Evolutionary conservation across 805 yeast species (phyloP).

Genomic region (Wickerhamomyces tratensis): DNA sequence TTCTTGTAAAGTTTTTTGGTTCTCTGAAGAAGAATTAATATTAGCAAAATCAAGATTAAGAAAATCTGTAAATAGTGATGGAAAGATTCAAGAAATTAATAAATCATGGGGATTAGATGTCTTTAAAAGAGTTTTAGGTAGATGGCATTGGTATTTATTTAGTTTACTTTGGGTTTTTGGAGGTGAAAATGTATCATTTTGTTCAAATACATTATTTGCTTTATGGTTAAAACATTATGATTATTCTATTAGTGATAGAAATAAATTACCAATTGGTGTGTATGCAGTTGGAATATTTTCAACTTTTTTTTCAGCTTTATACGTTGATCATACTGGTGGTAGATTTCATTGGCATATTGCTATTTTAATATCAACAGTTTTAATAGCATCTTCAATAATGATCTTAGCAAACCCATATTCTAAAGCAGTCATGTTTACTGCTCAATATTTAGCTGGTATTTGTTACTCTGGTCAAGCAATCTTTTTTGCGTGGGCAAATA

Average conservation of each 20-base stretch:
- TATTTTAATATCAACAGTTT: slow-evolving; percentile 28
- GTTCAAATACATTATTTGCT: slow-evolving; percentile 36
- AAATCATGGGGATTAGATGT: slow-evolving; percentile 19
- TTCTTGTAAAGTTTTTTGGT: slow-evolving; percentile 30
- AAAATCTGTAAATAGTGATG: slow-evolving; percentile 21
- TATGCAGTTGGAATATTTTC: slow-evolving; percentile 41
- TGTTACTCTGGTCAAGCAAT: slow-evolving; percentile 52
- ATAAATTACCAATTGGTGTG: slow-evolving; percentile 46
- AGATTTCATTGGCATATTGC: slow-evolving; percentile 45
- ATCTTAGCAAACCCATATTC: slow-evolving; percentile 31
- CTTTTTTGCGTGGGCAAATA: slow-evolving; percentile 56
- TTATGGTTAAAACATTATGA: slow-evolving; percentile 32
- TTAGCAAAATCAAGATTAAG: slow-evolving; percentile 34
- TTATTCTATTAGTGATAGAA: slow-evolving; percentile 34
- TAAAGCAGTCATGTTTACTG: slow-evolving; percentile 33
- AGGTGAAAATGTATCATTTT: slow-evolving; percentile 38
- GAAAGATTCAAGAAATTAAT: slow-evolving; percentile 18
- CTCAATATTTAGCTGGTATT: slow-evolving; percentile 46
- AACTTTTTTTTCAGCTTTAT: slow-evolving; percentile 32
- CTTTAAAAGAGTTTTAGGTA: slow-evolving; percentile 33
- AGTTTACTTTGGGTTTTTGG: slow-evolving; percentile 42
- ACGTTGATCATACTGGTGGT: slow-evolving; percentile 31
- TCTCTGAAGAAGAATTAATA: slow-evolving; percentile 29
- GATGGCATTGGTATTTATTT: slow-evolving; percentile 52
- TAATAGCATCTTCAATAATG: slow-evolving; percentile 39